Conservation (phyloP, 768 basidiomycete species). For the Aureoboletus auriporus region DNA sequence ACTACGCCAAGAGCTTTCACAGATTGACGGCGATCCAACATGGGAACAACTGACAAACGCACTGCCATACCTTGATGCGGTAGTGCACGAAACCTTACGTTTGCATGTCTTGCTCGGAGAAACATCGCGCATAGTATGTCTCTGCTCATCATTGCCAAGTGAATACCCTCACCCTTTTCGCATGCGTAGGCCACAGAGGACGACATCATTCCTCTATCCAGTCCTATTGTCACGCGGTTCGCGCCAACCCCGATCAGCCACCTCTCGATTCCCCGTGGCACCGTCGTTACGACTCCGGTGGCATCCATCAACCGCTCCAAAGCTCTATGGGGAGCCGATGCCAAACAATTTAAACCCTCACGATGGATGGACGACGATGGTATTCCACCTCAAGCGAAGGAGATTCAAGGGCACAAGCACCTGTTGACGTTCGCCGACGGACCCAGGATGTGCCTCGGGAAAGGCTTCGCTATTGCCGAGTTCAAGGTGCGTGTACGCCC, state of each 20-base stretch:
- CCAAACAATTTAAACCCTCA: slow-evolving; percentile 56
- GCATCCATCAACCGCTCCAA: slow-evolving; percentile 46
- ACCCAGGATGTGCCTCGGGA: slow-evolving; percentile 27
- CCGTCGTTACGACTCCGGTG: slow-evolving; percentile 42
- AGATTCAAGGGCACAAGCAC: slow-evolving; percentile 25
- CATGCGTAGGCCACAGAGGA: slow-evolving; percentile 44
- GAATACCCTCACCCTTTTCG: not conserved
- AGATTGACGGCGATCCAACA: slow-evolving; percentile 42
- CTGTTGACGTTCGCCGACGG: slow-evolving; percentile 28
- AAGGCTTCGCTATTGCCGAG: slow-evolving; percentile 25
- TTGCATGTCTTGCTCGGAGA: slow-evolving; percentile 38
- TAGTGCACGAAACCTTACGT: slow-evolving; percentile 43
- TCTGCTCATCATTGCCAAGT: not conserved
- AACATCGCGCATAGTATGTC: slow-evolving; percentile 8
- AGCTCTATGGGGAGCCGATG: slow-evolving; percentile 57
- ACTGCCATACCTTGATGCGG: slow-evolving; percentile 54
- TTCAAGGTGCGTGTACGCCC: slow-evolving; percentile 21
- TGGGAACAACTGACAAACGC: slow-evolving; percentile 48
- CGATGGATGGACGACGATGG: slow-evolving; percentile 49
- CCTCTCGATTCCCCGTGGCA: slow-evolving; percentile 45
- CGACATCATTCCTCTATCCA: slow-evolving; percentile 52
- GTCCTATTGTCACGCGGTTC: slow-evolving; percentile 38
- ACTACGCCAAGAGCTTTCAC: slow-evolving; percentile 48
- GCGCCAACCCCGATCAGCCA: slow-evolving; percentile 29
- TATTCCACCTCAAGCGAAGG: slow-evolving; percentile 30